These are phyloP conservation scores for Blumeriella jaapii DNA, from an alignment of 2,329 filamentous ascomycete genomes.

Conservation along the genomic window DNA sequence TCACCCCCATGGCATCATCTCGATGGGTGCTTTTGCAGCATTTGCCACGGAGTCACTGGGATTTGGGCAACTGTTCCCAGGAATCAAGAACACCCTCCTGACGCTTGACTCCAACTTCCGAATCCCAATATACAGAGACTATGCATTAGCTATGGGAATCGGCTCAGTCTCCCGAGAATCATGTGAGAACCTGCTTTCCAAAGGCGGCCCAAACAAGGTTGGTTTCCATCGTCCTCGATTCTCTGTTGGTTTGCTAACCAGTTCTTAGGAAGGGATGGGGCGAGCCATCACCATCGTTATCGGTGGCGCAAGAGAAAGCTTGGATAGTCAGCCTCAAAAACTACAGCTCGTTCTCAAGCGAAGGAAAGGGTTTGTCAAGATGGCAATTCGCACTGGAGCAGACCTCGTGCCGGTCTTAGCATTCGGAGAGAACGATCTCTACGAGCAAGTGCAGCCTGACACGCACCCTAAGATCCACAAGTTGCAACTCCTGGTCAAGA, in stretches of 20 bases:
- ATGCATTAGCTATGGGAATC: constrained; percentile 79
- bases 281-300: constrained; percentile 95
- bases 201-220: constrained; percentile 57
- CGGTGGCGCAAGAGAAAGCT: constrained; percentile 81
- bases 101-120: constrained; percentile 96
- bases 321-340: constrained; percentile 72
- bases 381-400: constrained; percentile 84
- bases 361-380: constrained; percentile 87
- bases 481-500: constrained; percentile 74
- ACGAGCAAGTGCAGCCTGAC: constrained; percentile 74
- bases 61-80: constrained; percentile 79
- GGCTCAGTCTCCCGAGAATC: constrained; percentile 84
- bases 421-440: constrained; percentile 93
- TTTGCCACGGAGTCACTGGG: constrained; percentile 86
- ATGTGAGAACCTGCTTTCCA: constrained; percentile 77
- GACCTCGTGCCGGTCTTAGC: constrained; percentile 85
- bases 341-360: constrained; percentile 69
- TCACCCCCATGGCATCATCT: constrained; percentile 95
- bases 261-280: constrained; percentile 62
- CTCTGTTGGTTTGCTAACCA: constrained; percentile 5
- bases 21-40: constrained; percentile 84
- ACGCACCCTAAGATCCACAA: constrained; percentile 70
- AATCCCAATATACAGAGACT: constrained; percentile 87
- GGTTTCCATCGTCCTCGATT: constrained; percentile 1
- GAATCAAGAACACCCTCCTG: constrained; percentile 85